Base-by-base conservation (phyloP, 371 early-diverging fungal genomes). In the Syncephalastrum contaminatum region DNA sequence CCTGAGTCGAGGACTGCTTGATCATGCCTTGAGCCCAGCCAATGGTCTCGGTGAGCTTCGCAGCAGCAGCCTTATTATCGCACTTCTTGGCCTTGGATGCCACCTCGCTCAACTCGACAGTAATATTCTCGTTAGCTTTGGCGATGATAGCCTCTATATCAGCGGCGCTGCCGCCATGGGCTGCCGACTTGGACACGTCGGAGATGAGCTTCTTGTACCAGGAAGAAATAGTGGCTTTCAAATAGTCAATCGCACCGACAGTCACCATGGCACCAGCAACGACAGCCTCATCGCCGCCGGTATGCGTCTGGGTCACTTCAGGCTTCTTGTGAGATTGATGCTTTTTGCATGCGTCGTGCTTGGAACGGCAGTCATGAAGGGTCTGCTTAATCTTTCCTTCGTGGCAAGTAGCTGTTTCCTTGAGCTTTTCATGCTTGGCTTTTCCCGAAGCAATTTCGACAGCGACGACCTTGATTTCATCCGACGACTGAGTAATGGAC, bases 71-170 rank as follows among this genome's bases (percentile, higher is more conserved):
- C n/a, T 45, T 36, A 7, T 45, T 6, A 18, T 54, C 30, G 8
- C 19, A 19, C 6, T 52, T 10, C 40, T 43, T 21, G 36, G 48
- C 41, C 4, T 50, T 36, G 0, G 46, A 50, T 16, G 43, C 47
- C 19, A 25, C 21, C 3, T n/a, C 40, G 30, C 43, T 43, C 24
- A 60, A 22, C 8, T 54, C 43, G 25, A 40, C 30, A 12, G 43
- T 48, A 21, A 60, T 53, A 13, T 20, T 20, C 13, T 48, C 40
- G n/a, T 46, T 54, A 45, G 69, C 57, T 48, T 66, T 64, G 43
- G 60, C 57, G 50, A 69, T 59, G 53, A 72, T 64, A 15, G 54
- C 40, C 22, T 72, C 67, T 53, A 72, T 69, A 30, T 72, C 73
- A 14, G 52, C 39, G n/a, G 48, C 48, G 19, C 18, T 41, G 21